A percentile compares a stretch with the other conserved stretches of the same genome.
These are phyloP conservation scores for Globisporangium mamillatum DNA, from an alignment of 352 stramenopile genomes.

Conservation along the genomic window DNA sequence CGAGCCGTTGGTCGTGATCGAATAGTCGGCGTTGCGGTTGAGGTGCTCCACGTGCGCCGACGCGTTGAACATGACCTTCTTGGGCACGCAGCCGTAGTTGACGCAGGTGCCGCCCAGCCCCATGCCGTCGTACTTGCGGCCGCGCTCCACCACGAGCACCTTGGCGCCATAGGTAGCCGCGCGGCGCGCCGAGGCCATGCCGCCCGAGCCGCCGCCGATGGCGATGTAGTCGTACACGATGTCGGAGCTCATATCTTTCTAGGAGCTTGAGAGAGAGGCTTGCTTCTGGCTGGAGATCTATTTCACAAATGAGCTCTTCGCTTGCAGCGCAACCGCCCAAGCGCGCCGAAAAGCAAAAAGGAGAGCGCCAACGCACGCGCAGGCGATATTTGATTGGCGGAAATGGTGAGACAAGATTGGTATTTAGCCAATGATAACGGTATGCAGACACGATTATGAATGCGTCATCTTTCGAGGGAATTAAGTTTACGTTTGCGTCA, in stretches of 20 bases:
- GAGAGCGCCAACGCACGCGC: too few relatives aligned
- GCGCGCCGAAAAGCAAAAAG: too few relatives aligned
- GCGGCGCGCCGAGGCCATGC: conserved; percentile 91
- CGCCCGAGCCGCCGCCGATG: conserved; percentile 89
- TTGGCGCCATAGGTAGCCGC: conserved; percentile 93
- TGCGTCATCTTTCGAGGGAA: too few relatives aligned
- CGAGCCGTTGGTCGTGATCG: conserved; percentile 40
- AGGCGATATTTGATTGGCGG: too few relatives aligned
- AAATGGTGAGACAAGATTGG: too few relatives aligned
- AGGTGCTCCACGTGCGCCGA: conserved; percentile 81
- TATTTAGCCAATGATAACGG: too few relatives aligned
- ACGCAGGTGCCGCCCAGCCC: conserved; percentile 96
- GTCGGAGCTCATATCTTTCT: conserved; percentile 37
- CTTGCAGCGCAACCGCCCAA: not conserved
- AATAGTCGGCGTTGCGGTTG: conserved; percentile 61
- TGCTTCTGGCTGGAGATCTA: not conserved
- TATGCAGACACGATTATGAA: too few relatives aligned
- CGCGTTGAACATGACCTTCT: conserved; percentile 97
- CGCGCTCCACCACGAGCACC: conserved; percentile 93
- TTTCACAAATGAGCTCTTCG: conserved; percentile 1
- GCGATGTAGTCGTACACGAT: conserved; percentile 88
- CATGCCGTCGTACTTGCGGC: conserved; percentile 22
- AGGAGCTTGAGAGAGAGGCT: not conserved
- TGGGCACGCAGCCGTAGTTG: conserved; percentile 98
- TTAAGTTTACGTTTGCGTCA: too few relatives aligned